A percentile compares a stretch with the other conserved stretches of the same genome.
These are phyloP conservation scores for Leccinum cinnamomeum DNA, from an alignment of 1,284 basidiomycete genomes.

Conservation along the genomic window DNA sequence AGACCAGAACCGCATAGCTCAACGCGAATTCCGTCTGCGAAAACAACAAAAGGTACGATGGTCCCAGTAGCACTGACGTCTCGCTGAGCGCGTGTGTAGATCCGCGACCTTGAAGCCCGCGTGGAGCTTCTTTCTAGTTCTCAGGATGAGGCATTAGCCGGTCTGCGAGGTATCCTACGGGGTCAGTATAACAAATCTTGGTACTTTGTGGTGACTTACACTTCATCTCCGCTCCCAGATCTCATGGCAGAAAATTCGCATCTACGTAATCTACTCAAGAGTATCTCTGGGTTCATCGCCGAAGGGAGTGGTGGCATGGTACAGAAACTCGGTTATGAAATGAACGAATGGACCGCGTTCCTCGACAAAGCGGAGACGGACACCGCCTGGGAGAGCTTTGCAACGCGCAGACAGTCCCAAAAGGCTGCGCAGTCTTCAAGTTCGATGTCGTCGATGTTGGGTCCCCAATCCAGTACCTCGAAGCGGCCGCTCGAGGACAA, in stretches of 20 bases:
- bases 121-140: slow-evolving; percentile 89
- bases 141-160: slow-evolving; percentile 82
- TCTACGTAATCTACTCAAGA: slow-evolving; percentile 75
- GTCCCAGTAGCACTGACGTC: slow-evolving; percentile 2
- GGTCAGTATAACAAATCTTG: slow-evolving; percentile 40
- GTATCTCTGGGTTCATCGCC: slow-evolving; percentile 77
- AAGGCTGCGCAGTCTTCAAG: slow-evolving; percentile 32
- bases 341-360: slow-evolving; percentile 75
- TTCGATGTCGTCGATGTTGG: slow-evolving; percentile 33
- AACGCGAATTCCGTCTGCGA: slow-evolving; percentile 86
- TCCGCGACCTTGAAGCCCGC: slow-evolving; percentile 88
- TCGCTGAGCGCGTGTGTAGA: slow-evolving; percentile 46
- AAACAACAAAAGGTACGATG: slow-evolving; percentile 77
- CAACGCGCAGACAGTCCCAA: slow-evolving; percentile 50
- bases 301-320: slow-evolving; percentile 79
- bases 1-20: slow-evolving; percentile 91
- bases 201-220: slow-evolving; percentile 2
- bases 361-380: slow-evolving; percentile 86
- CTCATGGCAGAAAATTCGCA: slow-evolving; percentile 87
- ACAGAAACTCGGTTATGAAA: slow-evolving; percentile 76
- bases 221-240: slow-evolving; percentile 44
- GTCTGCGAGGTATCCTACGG: slow-evolving; percentile 80
- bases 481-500: slow-evolving; percentile 57
- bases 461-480: slow-evolving; percentile 20
- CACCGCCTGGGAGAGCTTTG: slow-evolving; percentile 87